phyloP scores from a whole-genome alignment of 257 asterid genomes.

The Eustoma russellianum region DNA sequence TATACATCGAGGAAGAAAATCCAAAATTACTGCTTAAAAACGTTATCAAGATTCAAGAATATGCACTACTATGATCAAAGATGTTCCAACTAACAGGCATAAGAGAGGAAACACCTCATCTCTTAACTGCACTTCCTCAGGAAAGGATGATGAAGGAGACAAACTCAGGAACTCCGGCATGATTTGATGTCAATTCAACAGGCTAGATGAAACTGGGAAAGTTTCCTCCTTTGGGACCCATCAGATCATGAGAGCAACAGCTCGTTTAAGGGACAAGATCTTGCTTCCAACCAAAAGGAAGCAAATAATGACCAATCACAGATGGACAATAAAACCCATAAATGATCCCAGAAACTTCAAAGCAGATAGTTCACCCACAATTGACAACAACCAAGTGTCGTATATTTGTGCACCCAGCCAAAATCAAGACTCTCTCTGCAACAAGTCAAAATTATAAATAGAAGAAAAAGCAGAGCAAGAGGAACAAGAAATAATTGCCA shows the following conservation, averaged over 20 bases:
- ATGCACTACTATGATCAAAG: background rate
- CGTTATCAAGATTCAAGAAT: background rate
- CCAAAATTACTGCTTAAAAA: background rate
- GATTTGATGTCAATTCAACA: conserved; percentile 19
- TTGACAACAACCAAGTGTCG: too few relatives aligned
- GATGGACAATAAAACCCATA: too few relatives aligned
- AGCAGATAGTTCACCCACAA: too few relatives aligned
- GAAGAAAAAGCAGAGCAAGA: too few relatives aligned
- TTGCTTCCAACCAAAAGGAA: too few relatives aligned
- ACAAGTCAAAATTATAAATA: too few relatives aligned
- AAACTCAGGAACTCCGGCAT: conserved; percentile 51
- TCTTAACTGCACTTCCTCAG: conserved; percentile 46
- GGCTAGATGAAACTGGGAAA: conserved; percentile 2
- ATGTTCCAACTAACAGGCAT: background rate
- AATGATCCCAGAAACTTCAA: too few relatives aligned
- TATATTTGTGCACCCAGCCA: too few relatives aligned
- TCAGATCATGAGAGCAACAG: conserved; percentile 17
- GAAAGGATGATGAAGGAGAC: conserved; percentile 67
- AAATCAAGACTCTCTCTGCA: too few relatives aligned
- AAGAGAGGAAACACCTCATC: conserved; percentile 47
- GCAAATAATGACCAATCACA: too few relatives aligned
- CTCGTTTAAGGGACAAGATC: conserved; percentile 7
- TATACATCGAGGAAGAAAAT: background rate
- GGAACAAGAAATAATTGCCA: too few relatives aligned
- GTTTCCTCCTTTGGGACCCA: conserved; percentile 9